A percentile compares a stretch with the other conserved stretches of the same genome.
Evolutionary conservation across 2,329 filamentous ascomycete species (phyloP).

Genomic region (Penicillium sp.): DNA sequence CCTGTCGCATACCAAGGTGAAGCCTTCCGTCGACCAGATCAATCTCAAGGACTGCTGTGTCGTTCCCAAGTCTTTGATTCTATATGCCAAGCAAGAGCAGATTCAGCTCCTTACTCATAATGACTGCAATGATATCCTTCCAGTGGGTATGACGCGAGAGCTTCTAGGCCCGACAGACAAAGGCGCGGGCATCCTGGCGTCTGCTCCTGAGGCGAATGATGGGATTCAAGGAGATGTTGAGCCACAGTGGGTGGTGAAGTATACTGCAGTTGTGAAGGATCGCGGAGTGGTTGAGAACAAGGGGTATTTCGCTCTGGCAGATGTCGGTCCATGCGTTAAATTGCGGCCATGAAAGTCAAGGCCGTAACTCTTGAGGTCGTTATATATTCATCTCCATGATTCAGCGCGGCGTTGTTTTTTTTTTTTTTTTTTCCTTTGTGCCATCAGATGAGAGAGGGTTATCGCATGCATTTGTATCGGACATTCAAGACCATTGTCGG

Average conservation of each 20-base stretch:
- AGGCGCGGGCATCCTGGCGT: conserved; percentile 74
- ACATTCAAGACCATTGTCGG: not conserved
- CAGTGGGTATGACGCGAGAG: conserved; percentile 78
- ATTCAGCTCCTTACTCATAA: conserved; percentile 92
- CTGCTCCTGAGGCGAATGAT: conserved; percentile 50
- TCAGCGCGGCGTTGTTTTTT: conserved; percentile 23
- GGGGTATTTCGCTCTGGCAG: conserved; percentile 89
- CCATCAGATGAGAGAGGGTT: not conserved
- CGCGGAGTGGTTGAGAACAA: conserved; percentile 97
- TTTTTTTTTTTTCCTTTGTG: conserved; percentile 4
- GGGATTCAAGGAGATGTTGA: conserved; percentile 73
- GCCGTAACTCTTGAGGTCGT: conserved; percentile 6
- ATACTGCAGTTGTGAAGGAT: conserved; percentile 91
- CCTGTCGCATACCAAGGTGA: conserved; percentile 66
- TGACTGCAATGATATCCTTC: conserved; percentile 89
- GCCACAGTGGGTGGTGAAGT: conserved; percentile 95
- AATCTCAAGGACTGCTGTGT: conserved; percentile 95
- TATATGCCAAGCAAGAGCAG: conserved; percentile 76
- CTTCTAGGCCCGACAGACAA: conserved; percentile 70
- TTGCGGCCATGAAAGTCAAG: conserved; percentile 22
- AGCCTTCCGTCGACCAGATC: conserved; percentile 88
- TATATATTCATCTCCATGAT: conserved; percentile 17
- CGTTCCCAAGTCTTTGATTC: conserved; percentile 81
- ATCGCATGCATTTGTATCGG: not conserved
- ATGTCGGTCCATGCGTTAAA: conserved; percentile 55